These are phyloP conservation scores for Trichoderma sp. DNA, from an alignment of 2,329 filamentous ascomycete species.

Conservation along the genomic window DNA sequence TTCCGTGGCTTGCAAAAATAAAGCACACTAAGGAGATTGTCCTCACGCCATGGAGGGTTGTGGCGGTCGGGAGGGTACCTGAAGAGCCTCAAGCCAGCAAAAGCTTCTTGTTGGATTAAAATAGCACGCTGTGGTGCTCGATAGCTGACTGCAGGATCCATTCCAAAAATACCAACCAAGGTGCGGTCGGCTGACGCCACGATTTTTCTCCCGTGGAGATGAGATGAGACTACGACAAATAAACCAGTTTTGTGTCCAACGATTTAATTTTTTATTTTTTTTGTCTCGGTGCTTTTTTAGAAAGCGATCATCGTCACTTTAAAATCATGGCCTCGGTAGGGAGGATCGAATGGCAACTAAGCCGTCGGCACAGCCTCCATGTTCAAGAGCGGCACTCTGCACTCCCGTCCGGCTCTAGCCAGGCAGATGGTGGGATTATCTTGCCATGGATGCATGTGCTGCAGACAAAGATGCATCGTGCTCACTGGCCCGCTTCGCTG, in stretches of 20 bases:
- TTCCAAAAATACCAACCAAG: constrained; percentile 1
- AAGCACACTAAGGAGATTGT: background rate
- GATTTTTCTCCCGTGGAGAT: background rate
- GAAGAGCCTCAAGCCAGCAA: background rate
- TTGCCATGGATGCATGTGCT: background rate
- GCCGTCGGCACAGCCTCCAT: background rate
- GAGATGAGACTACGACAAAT: background rate
- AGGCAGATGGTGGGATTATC: background rate
- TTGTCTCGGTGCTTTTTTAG: background rate
- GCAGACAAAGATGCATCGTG: background rate
- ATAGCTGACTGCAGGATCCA: constrained; percentile 3
- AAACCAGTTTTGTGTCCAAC: background rate
- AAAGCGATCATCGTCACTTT: constrained; percentile 4
- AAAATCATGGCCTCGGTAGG: background rate
- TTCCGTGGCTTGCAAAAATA: background rate
- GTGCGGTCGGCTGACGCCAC: constrained; percentile 14
- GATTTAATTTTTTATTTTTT: background rate
- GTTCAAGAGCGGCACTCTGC: background rate
- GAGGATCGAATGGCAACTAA: background rate
- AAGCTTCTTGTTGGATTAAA: background rate
- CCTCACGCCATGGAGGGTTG: background rate
- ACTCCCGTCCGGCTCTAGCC: background rate
- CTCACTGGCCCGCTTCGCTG: background rate
- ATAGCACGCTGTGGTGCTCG: background rate
- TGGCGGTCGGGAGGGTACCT: background rate